A percentile compares a stretch with the other conserved stretches of the same genome.
phyloP scores from a whole-genome alignment of 768 basidiomycete genomes.

The Leccinum olivaceopallidum region DNA sequence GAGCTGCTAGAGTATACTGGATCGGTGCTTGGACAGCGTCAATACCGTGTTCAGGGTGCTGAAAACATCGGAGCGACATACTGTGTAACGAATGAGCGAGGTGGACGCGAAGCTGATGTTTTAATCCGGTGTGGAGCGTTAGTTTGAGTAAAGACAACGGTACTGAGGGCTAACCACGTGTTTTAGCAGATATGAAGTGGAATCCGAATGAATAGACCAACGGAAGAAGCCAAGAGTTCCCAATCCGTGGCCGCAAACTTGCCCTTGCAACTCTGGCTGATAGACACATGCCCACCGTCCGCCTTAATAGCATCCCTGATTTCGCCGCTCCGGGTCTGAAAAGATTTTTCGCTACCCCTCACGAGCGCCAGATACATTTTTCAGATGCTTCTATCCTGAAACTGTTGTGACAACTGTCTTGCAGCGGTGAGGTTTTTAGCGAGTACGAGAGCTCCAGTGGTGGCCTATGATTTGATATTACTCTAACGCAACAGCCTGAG shows the following conservation, averaged over 20 bases:
- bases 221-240: slow-evolving; percentile 60
- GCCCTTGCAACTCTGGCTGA: slow-evolving; percentile 30
- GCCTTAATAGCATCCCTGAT: slow-evolving; percentile 45
- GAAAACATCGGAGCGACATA: slow-evolving; percentile 25
- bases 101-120: slow-evolving; percentile 74
- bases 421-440: slow-evolving; percentile 46
- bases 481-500: neutral
- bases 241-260: slow-evolving; percentile 46
- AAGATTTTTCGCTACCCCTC: slow-evolving; percentile 49
- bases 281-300: slow-evolving; percentile 44
- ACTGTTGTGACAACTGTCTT: slow-evolving; percentile 54
- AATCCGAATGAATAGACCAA: slow-evolving; percentile 34
- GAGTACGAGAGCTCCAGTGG: slow-evolving; percentile 63
- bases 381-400: slow-evolving; percentile 44
- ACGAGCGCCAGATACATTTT: slow-evolving; percentile 71
- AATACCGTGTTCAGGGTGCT: slow-evolving; percentile 5
- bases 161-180: slow-evolving; percentile 33
- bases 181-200: slow-evolving; percentile 29
- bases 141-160: slow-evolving; percentile 61
- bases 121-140: slow-evolving; percentile 58
- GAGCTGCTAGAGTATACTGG: slow-evolving; percentile 44
- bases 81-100: slow-evolving; percentile 51
- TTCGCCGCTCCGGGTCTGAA: slow-evolving; percentile 39
- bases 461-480: slow-evolving; percentile 40
- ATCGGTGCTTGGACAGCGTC: slow-evolving; percentile 55